phyloP scores from a whole-genome alignment of 768 basidiomycete species.

The Porphyrellus cyaneotinctus region DNA sequence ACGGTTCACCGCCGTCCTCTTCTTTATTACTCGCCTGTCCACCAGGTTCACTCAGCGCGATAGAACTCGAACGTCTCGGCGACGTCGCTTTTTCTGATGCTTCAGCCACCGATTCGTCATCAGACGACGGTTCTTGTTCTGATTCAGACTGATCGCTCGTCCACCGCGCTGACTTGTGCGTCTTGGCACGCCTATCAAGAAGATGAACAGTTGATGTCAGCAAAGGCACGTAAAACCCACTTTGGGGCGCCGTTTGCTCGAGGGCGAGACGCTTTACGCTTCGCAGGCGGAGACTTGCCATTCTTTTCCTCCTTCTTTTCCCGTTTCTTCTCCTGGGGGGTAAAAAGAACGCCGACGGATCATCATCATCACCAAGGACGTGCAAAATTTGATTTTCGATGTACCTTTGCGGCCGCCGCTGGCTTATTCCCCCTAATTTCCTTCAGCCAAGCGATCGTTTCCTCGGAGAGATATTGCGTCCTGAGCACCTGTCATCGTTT shows the following conservation, averaged over 20 bases:
- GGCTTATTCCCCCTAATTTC: slow-evolving; percentile 43
- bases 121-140: slow-evolving; percentile 26
- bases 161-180: slow-evolving; percentile 27
- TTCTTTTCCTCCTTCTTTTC: slow-evolving; percentile 44
- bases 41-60: slow-evolving; percentile 34
- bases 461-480: slow-evolving; percentile 63
- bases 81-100: slow-evolving; percentile 30
- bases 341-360: slow-evolving; percentile 1
- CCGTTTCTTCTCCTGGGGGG: slow-evolving; percentile 36
- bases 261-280: slow-evolving; percentile 48
- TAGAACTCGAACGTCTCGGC: slow-evolving; percentile 31
- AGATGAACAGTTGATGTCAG: slow-evolving; percentile 3
- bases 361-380: neutral
- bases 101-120: slow-evolving; percentile 38
- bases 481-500: slow-evolving; percentile 52
- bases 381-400: neutral
- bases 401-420: slow-evolving; percentile 27
- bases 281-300: slow-evolving; percentile 44
- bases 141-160: slow-evolving; percentile 31
- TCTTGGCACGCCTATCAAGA: slow-evolving; percentile 26
- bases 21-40: slow-evolving; percentile 29
- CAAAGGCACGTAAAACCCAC: slow-evolving; percentile 13
- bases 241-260: slow-evolving; percentile 27
- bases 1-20: slow-evolving; percentile 26
- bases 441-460: slow-evolving; percentile 53